Conservation (phyloP, 2,329 filamentous ascomycete genomes). For the Thermothelomyces thermophilus region DNA sequence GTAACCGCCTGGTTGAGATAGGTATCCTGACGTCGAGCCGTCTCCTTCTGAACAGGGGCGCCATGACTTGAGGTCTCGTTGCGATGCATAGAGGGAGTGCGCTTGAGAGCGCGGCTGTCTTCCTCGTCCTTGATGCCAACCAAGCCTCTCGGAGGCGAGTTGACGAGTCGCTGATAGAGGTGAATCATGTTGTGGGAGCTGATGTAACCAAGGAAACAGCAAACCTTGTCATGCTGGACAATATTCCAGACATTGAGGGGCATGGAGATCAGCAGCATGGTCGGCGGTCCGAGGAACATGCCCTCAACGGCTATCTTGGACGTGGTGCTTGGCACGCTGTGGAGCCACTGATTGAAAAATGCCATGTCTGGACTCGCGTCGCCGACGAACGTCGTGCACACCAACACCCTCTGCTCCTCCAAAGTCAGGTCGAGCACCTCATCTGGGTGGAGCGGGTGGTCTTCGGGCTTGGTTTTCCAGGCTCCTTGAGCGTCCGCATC, state of each 20-base stretch:
- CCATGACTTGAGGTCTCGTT: constrained; percentile 20
- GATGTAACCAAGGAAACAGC: constrained; percentile 58
- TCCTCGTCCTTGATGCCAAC: constrained; percentile 47
- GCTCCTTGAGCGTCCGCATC: constrained; percentile 26
- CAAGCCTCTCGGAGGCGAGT: constrained; percentile 37
- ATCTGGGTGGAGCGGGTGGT: constrained; percentile 26
- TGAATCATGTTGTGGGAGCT: constrained; percentile 62
- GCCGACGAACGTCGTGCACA: constrained; percentile 61
- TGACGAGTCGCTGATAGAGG: constrained; percentile 54
- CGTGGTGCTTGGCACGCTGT: constrained; percentile 49
- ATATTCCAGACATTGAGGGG: constrained; percentile 57
- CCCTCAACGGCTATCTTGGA: constrained; percentile 58
- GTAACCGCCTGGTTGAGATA: constrained; percentile 3
- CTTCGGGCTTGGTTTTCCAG: constrained; percentile 20
- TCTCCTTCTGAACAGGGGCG: constrained; percentile 19
- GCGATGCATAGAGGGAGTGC: constrained; percentile 27
- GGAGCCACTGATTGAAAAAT: constrained; percentile 60
- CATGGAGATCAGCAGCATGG: constrained; percentile 61
- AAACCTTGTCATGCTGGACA: constrained; percentile 60
- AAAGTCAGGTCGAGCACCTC: constrained; percentile 51
- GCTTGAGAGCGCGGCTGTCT: constrained; percentile 45
- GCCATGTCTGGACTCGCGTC: constrained; percentile 60
- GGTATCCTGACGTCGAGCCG: constrained; percentile 20
- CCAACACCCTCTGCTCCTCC: constrained; percentile 56
- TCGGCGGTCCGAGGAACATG: constrained; percentile 61